Base-by-base conservation (phyloP, 1,139 yeast species). In the Saccharomyces hybrid region DNA sequence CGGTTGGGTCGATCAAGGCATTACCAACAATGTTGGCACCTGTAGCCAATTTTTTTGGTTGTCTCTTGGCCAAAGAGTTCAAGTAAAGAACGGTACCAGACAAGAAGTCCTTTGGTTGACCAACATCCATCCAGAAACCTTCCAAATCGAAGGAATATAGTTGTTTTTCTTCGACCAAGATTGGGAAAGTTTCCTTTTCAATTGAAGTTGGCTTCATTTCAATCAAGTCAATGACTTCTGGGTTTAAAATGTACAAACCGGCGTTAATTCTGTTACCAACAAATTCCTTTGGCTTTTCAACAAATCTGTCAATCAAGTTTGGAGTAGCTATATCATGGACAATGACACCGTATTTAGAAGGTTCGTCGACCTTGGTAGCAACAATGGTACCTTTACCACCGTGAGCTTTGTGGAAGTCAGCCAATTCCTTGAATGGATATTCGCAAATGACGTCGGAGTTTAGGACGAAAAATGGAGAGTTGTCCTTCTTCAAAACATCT, bases 121-220 rank as follows among this genome's bases (percentile, higher is more conserved):
- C 99, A 67, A 95, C 97, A 75, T 95, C 99, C 99, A 95, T 95
- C 99, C 99, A 95, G 88, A 84, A 95, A 63, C 99, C 99, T 78
- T 93, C 97, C 71, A 95, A 84, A 75, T 95, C 99, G 71, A 88
- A 95, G 56, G 98, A 90, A 81, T 85, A 95, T 69, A 95, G 81
- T 61, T 88, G 82, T 71, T 87, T 91, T 72, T 85, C 79, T 75
- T 87, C 95, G 63, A 95, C 97, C 69, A 95, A 83, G 69, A 80
- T 78, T 69, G 99, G 99, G 97, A 95, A 95, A 66, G 97, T 91
- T 81, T 95, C 99, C 86, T 91, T 91, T 81, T 95, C 99, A 69
- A 95, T 93, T 54, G 98, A 91, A 63, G 99, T 93, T 75, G 99
- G 99, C 76, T 91, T 90, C 83, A 91, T 82, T 69, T 93, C 98